phyloP scores from a whole-genome alignment of 257 asterid species.

The Pogostemon cablin region DNA sequence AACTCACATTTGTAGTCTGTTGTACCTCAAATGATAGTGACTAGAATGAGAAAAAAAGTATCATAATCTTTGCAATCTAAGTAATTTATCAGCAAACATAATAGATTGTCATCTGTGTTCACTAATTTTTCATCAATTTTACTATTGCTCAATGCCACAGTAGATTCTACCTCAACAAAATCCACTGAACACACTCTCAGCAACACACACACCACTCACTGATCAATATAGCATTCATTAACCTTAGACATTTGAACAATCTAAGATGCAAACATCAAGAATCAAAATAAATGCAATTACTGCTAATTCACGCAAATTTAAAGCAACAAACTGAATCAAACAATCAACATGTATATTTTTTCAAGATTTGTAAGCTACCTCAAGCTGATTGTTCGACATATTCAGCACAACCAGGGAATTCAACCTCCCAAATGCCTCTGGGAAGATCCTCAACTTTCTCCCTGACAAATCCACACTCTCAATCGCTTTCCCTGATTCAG shows the following conservation, averaged over 20 bases:
- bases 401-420: conserved; percentile 61
- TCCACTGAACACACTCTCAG: not conserved
- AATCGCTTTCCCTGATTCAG: conserved; percentile 53
- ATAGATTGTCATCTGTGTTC: not conserved
- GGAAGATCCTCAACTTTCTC: conserved; percentile 60
- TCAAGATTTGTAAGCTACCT: conserved; percentile 45
- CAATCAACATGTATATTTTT: conserved; percentile 10
- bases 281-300: not conserved
- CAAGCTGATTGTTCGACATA: conserved; percentile 73
- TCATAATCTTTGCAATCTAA: conserved; percentile 9
- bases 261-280: conserved; percentile 17
- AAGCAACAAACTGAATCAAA: conserved; percentile 13
- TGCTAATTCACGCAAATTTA: conserved; percentile 19
- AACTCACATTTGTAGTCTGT: too few species aligned
- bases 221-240: not conserved
- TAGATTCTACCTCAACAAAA: not conserved
- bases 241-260: conserved; percentile 12
- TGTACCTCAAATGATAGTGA: too few species aligned
- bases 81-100: conserved; percentile 2
- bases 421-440: conserved; percentile 79
- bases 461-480: conserved; percentile 67
- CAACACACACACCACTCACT: not conserved
- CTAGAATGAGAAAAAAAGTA: not conserved
- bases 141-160: not conserved
- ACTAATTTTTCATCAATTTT: too few species aligned